Evolutionary conservation across 2,329 filamentous ascomycete species (phyloP).

Genomic region (Cordyceps militaris): DNA sequence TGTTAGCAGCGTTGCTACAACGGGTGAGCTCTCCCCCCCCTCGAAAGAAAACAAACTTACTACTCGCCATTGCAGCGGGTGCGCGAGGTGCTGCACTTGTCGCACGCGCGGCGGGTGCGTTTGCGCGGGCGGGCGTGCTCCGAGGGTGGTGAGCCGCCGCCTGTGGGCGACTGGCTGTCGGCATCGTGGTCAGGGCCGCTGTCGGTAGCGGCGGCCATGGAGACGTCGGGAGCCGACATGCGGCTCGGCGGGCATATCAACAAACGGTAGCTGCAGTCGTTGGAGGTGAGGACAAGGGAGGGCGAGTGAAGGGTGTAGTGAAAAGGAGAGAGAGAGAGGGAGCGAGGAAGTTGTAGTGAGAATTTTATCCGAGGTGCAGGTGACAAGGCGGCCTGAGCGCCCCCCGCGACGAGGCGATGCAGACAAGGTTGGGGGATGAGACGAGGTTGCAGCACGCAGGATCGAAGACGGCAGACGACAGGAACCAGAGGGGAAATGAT

Average conservation of each 20-base stretch:
- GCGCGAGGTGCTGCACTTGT: slow-evolving; percentile 31
- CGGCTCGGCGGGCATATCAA: neutral
- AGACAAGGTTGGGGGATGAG: neutral
- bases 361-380: neutral
- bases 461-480: neutral
- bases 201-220: slow-evolving; percentile 4
- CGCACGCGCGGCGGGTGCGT: slow-evolving; percentile 24
- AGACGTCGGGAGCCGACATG: neutral
- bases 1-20: neutral
- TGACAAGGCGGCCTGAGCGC: neutral
- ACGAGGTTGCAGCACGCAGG: neutral
- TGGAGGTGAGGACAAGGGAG: neutral
- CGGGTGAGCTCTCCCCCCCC: neutral
- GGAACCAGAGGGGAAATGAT: neutral
- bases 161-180: slow-evolving; percentile 16
- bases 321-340: neutral
- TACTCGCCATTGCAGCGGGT: slow-evolving; percentile 38
- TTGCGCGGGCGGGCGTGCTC: slow-evolving; percentile 22
- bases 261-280: neutral
- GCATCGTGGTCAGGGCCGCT: neutral
- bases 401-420: neutral
- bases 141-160: neutral
- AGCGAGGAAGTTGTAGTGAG: neutral
- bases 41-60: slow-evolving; percentile 22
- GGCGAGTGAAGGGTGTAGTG: neutral